These are phyloP conservation scores for Trichoderma orchidacearum DNA, from an alignment of 495 filamentous ascomycete species.

Conservation along the genomic window DNA sequence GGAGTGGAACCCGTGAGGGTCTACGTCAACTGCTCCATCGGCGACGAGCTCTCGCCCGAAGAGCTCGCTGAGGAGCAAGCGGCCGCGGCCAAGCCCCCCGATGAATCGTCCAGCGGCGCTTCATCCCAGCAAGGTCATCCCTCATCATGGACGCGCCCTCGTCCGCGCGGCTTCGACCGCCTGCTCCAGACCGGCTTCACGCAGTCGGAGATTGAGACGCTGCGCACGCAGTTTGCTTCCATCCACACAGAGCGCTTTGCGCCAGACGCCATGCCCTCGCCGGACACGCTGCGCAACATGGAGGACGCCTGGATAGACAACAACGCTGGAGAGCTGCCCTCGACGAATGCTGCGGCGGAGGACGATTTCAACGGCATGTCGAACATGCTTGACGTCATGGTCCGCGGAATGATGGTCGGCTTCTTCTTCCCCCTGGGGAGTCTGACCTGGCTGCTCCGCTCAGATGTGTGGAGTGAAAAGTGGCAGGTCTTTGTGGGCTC, in stretches of 20 bases:
- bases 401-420: conserved; percentile 77
- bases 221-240: conserved; percentile 74
- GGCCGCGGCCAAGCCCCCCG: conserved; percentile 24
- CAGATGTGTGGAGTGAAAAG: conserved; percentile 75
- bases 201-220: conserved; percentile 59
- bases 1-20: conserved; percentile 25
- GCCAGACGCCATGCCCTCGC: conserved; percentile 69
- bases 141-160: conserved; percentile 31
- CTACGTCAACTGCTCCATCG: conserved; percentile 85
- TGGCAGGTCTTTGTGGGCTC: conserved; percentile 73
- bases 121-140: conserved; percentile 5
- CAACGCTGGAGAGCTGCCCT: conserved; percentile 31
- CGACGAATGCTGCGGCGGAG: conserved; percentile 18
- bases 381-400: conserved; percentile 62
- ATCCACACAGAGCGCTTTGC: conserved; percentile 66
- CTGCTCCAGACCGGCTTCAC: conserved; percentile 71
- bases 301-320: conserved; percentile 93
- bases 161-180: conserved; percentile 79
- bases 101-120: conserved; percentile 7
- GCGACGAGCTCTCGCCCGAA: conserved; percentile 49
- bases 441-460: conserved; percentile 68
- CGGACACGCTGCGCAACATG: conserved; percentile 40
- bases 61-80: conserved; percentile 60
- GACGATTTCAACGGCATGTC: conserved; percentile 34
- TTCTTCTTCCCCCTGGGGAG: conserved; percentile 91